Conservation (phyloP, 1,284 basidiomycete genomes). For the Moesziomyces sp. region DNA sequence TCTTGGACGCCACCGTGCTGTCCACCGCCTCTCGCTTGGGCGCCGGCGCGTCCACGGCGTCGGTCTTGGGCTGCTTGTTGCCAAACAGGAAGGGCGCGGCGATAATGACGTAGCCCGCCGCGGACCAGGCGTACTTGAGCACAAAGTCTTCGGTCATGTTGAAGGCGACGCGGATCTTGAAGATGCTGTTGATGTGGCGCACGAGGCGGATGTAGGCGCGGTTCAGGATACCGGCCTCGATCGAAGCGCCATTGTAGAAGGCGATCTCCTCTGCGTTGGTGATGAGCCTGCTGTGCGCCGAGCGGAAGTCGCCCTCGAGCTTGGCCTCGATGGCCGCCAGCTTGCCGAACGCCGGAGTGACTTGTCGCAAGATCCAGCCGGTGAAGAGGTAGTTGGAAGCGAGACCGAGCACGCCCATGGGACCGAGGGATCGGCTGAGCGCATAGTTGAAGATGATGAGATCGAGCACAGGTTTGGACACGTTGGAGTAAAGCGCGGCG, state of each 20-base stretch:
- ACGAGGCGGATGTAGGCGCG: slow-evolving; percentile 83
- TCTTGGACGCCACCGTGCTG: slow-evolving; percentile 72
- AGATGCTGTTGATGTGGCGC: slow-evolving; percentile 89
- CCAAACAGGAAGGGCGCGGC: slow-evolving; percentile 64
- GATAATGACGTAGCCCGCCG: slow-evolving; percentile 66
- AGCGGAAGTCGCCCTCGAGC: slow-evolving; percentile 85
- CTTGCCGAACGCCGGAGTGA: slow-evolving; percentile 92
- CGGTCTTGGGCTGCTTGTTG: slow-evolving; percentile 31
- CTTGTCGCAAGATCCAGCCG: slow-evolving; percentile 80
- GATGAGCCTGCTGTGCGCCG: slow-evolving; percentile 86
- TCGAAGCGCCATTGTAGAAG: slow-evolving; percentile 89
- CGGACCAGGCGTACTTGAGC: slow-evolving; percentile 67
- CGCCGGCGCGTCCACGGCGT: slow-evolving; percentile 71
- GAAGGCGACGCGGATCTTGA: slow-evolving; percentile 75
- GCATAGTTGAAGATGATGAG: slow-evolving; percentile 93
- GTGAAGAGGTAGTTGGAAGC: slow-evolving; percentile 88
- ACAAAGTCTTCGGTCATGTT: slow-evolving; percentile 67
- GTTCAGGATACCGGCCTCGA: slow-evolving; percentile 85
- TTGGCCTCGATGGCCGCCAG: slow-evolving; percentile 89
- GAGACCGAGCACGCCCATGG: slow-evolving; percentile 78
- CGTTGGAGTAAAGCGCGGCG: slow-evolving; percentile 79
- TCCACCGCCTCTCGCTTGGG: slow-evolving; percentile 14
- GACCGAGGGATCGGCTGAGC: slow-evolving; percentile 84
- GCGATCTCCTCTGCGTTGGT: slow-evolving; percentile 94
- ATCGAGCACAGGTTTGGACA: slow-evolving; percentile 85